Evolutionary conservation across 139 green algal species (phyloP).

Genomic region (Chlamydomonas schloesseri): DNA sequence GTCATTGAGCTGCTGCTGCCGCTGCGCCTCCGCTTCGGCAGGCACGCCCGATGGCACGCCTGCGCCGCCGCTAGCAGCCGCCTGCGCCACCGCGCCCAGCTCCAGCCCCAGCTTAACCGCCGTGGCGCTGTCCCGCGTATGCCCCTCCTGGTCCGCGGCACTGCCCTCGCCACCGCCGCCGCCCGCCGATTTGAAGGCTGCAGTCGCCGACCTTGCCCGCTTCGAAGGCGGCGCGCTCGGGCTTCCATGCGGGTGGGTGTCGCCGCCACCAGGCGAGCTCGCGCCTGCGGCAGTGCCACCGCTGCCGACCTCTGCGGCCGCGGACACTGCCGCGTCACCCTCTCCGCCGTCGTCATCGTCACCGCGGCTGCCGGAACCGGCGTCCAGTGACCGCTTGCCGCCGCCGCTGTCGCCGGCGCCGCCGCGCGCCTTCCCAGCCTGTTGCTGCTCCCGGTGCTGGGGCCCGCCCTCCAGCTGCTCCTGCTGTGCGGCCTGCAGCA

Average conservation of each 20-base stretch:
- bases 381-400: neutral
- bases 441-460: too few relatives aligned
- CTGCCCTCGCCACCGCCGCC: neutral
- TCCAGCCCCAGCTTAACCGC: conserved; percentile 1
- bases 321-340: neutral
- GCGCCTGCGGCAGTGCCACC: too few relatives aligned
- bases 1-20: neutral
- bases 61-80: neutral
- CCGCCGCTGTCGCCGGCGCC: too few relatives aligned
- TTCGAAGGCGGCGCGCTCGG: too few relatives aligned
- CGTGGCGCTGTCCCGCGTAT: neutral
- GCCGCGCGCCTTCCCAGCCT: too few relatives aligned
- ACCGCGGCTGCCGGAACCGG: neutral
- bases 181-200: too few relatives aligned
- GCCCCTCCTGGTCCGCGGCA: too few relatives aligned
- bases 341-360: neutral
- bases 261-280: too few relatives aligned
- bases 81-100: neutral
- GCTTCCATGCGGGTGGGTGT: too few relatives aligned
- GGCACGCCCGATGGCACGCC: neutral
- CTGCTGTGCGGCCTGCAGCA: neutral
- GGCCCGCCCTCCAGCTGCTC: neutral
- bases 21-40: neutral
- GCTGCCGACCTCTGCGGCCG: neutral
- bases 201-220: too few relatives aligned